Conservation (phyloP, 257 asterid species). For the Solanum clarkiae region DNA sequence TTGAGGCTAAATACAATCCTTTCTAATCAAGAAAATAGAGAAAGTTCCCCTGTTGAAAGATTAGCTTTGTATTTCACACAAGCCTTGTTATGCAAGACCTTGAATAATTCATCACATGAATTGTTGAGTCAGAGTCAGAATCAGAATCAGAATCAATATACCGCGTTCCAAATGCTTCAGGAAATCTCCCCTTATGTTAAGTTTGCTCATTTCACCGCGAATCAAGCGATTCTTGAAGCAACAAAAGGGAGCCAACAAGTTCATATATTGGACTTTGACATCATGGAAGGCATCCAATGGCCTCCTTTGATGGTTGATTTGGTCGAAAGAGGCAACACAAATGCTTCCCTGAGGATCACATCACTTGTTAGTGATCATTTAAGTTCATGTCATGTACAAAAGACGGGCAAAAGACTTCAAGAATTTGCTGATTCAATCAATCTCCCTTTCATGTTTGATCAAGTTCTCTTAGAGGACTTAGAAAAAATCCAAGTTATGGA, state of each 20-base stretch:
- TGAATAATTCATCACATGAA: neutral
- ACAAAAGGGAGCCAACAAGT: slow-evolving; percentile 10
- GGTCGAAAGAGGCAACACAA: slow-evolving; percentile 1
- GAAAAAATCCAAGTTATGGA: neutral
- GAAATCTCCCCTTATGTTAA: slow-evolving; percentile 27
- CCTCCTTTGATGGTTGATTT: slow-evolving; percentile 30
- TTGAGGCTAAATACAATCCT: slow-evolving; percentile 13
- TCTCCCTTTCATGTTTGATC: slow-evolving; percentile 19
- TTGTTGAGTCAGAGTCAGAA: neutral
- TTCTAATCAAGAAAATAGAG: slow-evolving; percentile 9
- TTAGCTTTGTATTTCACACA: slow-evolving; percentile 23
- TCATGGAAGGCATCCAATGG: slow-evolving; percentile 37
- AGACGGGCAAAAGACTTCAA: slow-evolving; percentile 16
- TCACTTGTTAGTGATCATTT: slow-evolving; percentile 5
- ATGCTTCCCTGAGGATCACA: slow-evolving; percentile 25
- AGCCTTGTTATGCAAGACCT: slow-evolving; percentile 11
- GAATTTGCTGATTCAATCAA: slow-evolving; percentile 29
- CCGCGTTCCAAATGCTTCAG: slow-evolving; percentile 25
- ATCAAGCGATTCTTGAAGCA: slow-evolving; percentile 30
- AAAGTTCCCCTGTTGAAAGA: slow-evolving; percentile 5
- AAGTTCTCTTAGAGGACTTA: slow-evolving; percentile 13
- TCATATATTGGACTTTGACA: slow-evolving; percentile 29
- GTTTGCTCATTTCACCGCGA: slow-evolving; percentile 37
- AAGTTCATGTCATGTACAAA: neutral
- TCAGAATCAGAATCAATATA: neutral